Percentiles rank a stretch among this genome's conserved stretches.
These are phyloP conservation scores for Sanghuangporus baumii DNA, from an alignment of 1,284 basidiomycete genomes.

Conservation along the genomic window DNA sequence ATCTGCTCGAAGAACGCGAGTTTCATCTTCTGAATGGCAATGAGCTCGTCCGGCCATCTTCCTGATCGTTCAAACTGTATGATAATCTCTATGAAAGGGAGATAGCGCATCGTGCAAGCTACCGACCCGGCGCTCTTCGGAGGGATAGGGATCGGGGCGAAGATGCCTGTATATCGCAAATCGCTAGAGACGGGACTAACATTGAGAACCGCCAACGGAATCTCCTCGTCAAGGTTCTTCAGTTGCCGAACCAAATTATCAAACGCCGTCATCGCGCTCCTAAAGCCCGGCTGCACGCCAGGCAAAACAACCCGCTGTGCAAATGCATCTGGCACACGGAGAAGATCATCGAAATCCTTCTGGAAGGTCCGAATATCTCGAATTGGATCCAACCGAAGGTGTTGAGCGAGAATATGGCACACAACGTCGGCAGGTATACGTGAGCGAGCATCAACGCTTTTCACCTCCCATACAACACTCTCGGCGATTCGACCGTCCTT, in stretches of 20 bases:
- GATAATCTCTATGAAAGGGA: slow-evolving; percentile 67
- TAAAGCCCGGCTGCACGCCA: slow-evolving; percentile 58
- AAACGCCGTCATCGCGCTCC: slow-evolving; percentile 74
- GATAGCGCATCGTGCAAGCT: slow-evolving; percentile 55
- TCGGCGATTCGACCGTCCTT: slow-evolving; percentile 93
- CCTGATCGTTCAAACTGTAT: slow-evolving; percentile 89
- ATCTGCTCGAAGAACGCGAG: slow-evolving; percentile 86
- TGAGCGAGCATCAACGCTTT: slow-evolving; percentile 68
- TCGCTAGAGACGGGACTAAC: slow-evolving; percentile 70
- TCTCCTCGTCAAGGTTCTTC: slow-evolving; percentile 69
- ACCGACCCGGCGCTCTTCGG: slow-evolving; percentile 38
- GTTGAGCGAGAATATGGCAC: slow-evolving; percentile 66
- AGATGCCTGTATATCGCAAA: slow-evolving; percentile 81
- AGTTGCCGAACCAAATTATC: slow-evolving; percentile 76
- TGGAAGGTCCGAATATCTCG: slow-evolving; percentile 55
- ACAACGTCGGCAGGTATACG: slow-evolving; percentile 77
- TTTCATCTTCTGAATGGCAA: slow-evolving; percentile 93
- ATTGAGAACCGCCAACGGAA: slow-evolving; percentile 80
- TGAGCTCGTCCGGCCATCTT: slow-evolving; percentile 93
- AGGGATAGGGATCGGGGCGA: slow-evolving; percentile 63
- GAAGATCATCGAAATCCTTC: slow-evolving; percentile 55
- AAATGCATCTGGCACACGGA: slow-evolving; percentile 62
- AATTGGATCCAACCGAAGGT: slow-evolving; percentile 57
- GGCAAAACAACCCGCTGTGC: slow-evolving; percentile 37
- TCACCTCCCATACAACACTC: slow-evolving; percentile 90